Conservation (phyloP, 306 rosid genomes). For the Ochetophila trinervis region DNA sequence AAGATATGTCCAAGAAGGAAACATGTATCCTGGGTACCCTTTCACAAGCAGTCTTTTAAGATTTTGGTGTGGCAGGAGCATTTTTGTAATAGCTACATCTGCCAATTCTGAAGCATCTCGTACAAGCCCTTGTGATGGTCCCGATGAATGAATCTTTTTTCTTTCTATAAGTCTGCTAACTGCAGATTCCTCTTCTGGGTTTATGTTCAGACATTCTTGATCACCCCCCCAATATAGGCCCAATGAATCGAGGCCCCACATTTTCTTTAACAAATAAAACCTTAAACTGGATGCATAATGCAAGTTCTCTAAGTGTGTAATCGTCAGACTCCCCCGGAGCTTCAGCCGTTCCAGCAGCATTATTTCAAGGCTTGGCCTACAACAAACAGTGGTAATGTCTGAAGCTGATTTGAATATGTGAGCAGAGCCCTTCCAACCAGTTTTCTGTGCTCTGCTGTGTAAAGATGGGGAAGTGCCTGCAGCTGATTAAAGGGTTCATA, state of each 20-base stretch:
- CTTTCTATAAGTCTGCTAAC: not conserved
- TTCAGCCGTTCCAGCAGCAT: not conserved
- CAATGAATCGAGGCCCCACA: not conserved
- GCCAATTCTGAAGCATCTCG: not conserved
- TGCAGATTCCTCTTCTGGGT: not conserved
- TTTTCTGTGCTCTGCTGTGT: no score
- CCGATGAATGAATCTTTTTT: not conserved
- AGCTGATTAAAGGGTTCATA: not conserved
- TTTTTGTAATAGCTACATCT: not conserved
- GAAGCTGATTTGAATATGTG: not conserved
- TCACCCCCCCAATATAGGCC: constrained; percentile 4
- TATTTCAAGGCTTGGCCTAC: not conserved
- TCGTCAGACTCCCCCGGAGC: constrained; percentile 1
- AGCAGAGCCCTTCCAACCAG: no score
- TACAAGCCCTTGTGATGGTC: not conserved
- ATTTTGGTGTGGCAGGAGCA: not conserved
- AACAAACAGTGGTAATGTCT: constrained; percentile 1
- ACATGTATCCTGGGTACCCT: not conserved
- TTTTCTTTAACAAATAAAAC: not conserved
- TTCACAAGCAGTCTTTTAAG: constrained; percentile 1
- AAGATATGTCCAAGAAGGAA: not conserved
- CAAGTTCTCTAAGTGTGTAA: constrained; percentile 5
- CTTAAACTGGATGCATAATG: not conserved
- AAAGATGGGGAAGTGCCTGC: not conserved
- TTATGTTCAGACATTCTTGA: not conserved